Evolutionary conservation across 495 filamentous ascomycete genomes (phyloP), one percentile per base, ranked within the genome.

Genomic region (Aspergillus kassunensis): DNA sequence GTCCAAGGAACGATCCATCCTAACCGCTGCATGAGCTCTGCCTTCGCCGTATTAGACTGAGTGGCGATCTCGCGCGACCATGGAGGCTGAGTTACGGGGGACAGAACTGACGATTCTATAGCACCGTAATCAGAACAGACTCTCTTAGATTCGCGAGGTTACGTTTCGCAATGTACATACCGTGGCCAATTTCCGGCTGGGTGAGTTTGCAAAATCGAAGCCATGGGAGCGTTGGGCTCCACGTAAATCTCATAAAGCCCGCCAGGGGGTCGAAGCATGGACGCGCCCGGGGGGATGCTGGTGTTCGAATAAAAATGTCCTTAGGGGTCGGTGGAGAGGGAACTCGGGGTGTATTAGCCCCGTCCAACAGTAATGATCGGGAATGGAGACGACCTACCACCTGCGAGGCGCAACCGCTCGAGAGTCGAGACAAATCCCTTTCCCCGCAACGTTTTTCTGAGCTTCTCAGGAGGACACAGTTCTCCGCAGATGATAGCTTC

Each of bases 401-500:
- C 36, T n/a, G 41, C 20, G 8, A 33, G 6, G 13, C 2, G 24
- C 16, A 30, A 12, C 18, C 19, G 15, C 8, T 51, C 46, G 12
- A 43, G 10, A 4, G 49, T 57, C 4, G 54, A 44, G 16, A 53
- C 49, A 37, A 35, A 53, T 1, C 25, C 49, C 13, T 49, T 52
- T 21, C 24, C 29, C 20, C 53, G 53, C 16, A 1, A 15, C 15
- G 19, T 23, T 29, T 57, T 57, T 27, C 18, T 49, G 1, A 49
- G 9, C 43, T 57, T 57, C 4, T 35, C 13, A 4, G 49, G 24
- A 4, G 24, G 24, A 15, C 30, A 49, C 36, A n/a, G n/a, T n/a
- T n/a, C 35, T 1, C 55, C 55, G 23, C 49, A 5, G 24, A 53
- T 41, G 20, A 18, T 43, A 9, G 53, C 55, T 35, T 57, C 55